Evolutionary conservation across 2,329 filamentous ascomycete species (phyloP).

Genomic region (Curvularia sp.): DNA sequence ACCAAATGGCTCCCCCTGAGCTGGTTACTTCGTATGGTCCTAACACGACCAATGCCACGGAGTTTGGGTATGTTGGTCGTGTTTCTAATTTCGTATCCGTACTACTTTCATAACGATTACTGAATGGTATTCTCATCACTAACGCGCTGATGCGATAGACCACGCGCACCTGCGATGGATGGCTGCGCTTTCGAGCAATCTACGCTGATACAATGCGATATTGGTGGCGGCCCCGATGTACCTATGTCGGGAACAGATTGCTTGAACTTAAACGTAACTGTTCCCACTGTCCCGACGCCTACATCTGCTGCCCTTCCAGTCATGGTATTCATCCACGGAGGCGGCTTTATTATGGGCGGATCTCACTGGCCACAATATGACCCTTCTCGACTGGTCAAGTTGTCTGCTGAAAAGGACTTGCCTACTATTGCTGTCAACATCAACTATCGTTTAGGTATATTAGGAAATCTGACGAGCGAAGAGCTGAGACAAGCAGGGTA

Average conservation of each 20-base stretch:
- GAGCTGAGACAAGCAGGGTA: conserved; percentile 53
- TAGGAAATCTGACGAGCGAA: conserved; percentile 52
- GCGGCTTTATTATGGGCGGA: conserved; percentile 56
- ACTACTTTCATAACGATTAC: too few species aligned
- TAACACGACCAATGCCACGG: conserved; percentile 35
- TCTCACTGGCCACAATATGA: conserved; percentile 62
- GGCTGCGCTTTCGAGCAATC: conserved; percentile 29
- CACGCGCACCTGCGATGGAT: conserved; percentile 26
- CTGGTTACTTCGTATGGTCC: conserved; percentile 28
- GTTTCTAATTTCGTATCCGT: too few species aligned
- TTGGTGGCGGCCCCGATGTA: conserved; percentile 18
- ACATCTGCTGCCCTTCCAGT: conserved; percentile 52
- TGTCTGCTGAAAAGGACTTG: conserved; percentile 49
- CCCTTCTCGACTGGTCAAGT: conserved; percentile 52
- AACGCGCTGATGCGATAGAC: conserved; percentile 15
- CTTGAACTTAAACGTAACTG: conserved; percentile 59
- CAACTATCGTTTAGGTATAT: conserved; percentile 37
- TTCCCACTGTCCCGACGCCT: conserved; percentile 40
- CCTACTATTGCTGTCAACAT: conserved; percentile 53
- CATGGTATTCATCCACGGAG: conserved; percentile 61
- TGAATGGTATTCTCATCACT: neutral
- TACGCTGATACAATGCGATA: conserved; percentile 30
- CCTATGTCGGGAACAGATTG: conserved; percentile 56
- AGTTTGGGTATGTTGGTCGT: conserved; percentile 35
- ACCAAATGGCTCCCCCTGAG: conserved; percentile 42